A percentile compares a stretch with the other conserved stretches of the same genome.
These are phyloP conservation scores for Pichia gijzeniarum DNA, from an alignment of 805 yeast genomes.

Conservation along the genomic window DNA sequence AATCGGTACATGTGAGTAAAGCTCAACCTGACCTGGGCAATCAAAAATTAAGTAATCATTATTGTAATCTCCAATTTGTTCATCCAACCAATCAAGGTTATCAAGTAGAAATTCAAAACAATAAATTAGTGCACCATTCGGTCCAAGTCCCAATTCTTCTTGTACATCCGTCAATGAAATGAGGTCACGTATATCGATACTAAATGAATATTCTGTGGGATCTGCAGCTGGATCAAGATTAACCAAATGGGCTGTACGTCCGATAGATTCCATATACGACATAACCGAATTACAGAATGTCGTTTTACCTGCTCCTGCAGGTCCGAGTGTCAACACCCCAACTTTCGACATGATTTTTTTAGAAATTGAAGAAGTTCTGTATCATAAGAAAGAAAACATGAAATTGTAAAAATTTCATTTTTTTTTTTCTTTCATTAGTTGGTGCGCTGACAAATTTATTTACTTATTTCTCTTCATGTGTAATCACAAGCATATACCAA, in stretches of 20 bases:
- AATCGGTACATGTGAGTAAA: conserved; percentile 91
- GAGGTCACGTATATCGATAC: conserved; percentile 86
- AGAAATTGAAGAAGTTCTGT: too few relatives aligned
- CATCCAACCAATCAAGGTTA: conserved; percentile 95
- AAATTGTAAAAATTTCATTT: too few relatives aligned
- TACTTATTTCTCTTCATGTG: too few relatives aligned
- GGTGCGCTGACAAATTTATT: too few relatives aligned
- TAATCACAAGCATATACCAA: too few relatives aligned
- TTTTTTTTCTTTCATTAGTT: too few relatives aligned
- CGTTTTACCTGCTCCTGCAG: conserved; percentile 96
- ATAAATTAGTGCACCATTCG: conserved; percentile 89
- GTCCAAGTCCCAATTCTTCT: conserved; percentile 91
- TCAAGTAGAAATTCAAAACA: conserved; percentile 88
- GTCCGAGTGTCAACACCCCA: conserved; percentile 90
- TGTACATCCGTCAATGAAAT: conserved; percentile 89
- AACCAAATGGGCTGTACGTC: conserved; percentile 90
- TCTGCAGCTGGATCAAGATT: conserved; percentile 97
- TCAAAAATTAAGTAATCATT: conserved; percentile 93
- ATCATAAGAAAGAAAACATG: too few relatives aligned
- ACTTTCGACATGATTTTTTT: conserved; percentile 97
- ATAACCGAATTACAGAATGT: conserved; percentile 89
- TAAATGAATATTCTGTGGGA: conserved; percentile 83
- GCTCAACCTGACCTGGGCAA: conserved; percentile 95
- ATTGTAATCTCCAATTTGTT: conserved; percentile 90
- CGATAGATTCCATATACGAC: conserved; percentile 80